phyloP scores from a whole-genome alignment of 2,329 filamentous ascomycete genomes.

The Aspergillus sp. region DNA sequence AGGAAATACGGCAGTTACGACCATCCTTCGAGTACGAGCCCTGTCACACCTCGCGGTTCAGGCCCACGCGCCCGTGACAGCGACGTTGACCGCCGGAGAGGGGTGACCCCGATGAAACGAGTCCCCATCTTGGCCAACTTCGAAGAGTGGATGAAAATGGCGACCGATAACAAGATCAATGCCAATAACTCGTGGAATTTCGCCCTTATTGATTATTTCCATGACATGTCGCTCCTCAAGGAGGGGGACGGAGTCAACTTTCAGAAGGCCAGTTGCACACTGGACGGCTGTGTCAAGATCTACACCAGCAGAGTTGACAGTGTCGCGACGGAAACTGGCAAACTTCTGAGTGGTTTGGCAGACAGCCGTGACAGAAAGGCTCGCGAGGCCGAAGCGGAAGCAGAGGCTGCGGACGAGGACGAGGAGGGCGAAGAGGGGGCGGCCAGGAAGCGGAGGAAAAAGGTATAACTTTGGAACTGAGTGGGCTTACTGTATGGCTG shows the following conservation, averaged over 20 bases:
- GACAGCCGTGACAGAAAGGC: constrained; percentile 62
- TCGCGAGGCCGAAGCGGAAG: constrained; percentile 53
- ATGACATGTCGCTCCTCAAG: constrained; percentile 95
- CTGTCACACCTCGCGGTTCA: constrained; percentile 40
- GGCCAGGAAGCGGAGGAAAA: constrained; percentile 55
- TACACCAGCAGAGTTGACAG: constrained; percentile 98
- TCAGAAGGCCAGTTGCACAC: constrained; percentile 92
- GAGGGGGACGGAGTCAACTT: constrained; percentile 98
- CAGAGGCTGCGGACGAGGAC: constrained; percentile 54
- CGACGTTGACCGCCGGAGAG: constrained; percentile 55
- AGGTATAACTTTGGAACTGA: constrained; percentile 41
- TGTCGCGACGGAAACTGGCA: constrained; percentile 93
- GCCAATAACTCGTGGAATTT: constrained; percentile 98
- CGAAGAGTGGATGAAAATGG: constrained; percentile 99
- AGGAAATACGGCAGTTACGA: constrained; percentile 30
- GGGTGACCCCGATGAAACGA: constrained; percentile 90
- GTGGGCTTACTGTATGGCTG: constrained; percentile 3
- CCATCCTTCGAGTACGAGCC: constrained; percentile 34
- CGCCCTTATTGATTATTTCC: constrained; percentile 98
- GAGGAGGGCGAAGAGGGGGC: constrained; percentile 47
- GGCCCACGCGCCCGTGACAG: constrained; percentile 26
- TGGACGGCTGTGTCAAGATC: constrained; percentile 98
- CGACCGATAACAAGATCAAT: constrained; percentile 98
- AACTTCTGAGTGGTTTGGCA: constrained; percentile 83
- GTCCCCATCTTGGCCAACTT: constrained; percentile 95